phyloP scores from a whole-genome alignment of 352 stramenopile species.

The Stramenopiles sp. region DNA sequence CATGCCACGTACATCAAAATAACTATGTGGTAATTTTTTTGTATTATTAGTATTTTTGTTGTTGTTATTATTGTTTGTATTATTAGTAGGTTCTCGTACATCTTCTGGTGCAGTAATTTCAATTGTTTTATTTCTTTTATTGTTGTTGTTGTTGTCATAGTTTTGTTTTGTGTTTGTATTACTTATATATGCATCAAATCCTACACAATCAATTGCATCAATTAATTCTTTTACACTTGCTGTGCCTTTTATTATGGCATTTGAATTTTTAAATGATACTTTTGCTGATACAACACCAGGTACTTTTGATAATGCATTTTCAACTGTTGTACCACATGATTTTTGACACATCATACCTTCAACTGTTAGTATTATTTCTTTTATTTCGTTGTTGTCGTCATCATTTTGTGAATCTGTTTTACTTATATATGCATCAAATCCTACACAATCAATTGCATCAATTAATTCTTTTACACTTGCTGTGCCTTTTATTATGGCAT shows the following conservation, averaged over 20 bases:
- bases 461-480: slow-evolving; percentile 47
- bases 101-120: slow-evolving; percentile 13
- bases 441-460: slow-evolving; percentile 59
- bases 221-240: slow-evolving; percentile 47
- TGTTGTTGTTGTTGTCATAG: slow-evolving; percentile 35
- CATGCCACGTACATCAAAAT: slow-evolving; percentile 33
- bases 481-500: slow-evolving; percentile 27
- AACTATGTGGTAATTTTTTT: slow-evolving; percentile 28
- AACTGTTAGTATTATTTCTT: slow-evolving; percentile 39
- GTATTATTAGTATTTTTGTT: slow-evolving; percentile 37
- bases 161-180: slow-evolving; percentile 31
- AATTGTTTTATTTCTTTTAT: slow-evolving; percentile 14
- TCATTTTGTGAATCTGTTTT: slow-evolving; percentile 31
- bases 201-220: slow-evolving; percentile 59
- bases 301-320: slow-evolving; percentile 40
- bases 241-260: slow-evolving; percentile 27
- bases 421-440: slow-evolving; percentile 51
- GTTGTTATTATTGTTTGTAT: not conserved
- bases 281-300: slow-evolving; percentile 43
- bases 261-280: slow-evolving; percentile 45
- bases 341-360: slow-evolving; percentile 82
- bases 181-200: slow-evolving; percentile 51
- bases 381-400: slow-evolving; percentile 36
- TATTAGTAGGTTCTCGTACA: not conserved
- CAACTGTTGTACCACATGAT: slow-evolving; percentile 71